A percentile compares a stretch with the other conserved stretches of the same genome.
phyloP scores from a whole-genome alignment of 345 rosid species.

The Carallia brachiata region DNA sequence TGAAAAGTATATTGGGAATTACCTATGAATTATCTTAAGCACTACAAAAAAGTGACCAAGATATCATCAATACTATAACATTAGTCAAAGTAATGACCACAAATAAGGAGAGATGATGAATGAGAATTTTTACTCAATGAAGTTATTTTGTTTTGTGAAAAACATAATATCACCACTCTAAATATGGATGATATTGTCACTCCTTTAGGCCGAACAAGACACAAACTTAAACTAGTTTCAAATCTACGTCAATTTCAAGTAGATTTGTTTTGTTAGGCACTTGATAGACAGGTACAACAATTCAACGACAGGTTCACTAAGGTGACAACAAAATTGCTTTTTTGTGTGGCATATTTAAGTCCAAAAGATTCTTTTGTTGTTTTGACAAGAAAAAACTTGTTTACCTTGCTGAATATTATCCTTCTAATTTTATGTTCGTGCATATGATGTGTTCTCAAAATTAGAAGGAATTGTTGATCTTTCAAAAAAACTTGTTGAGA shows the following conservation, averaged over 20 bases:
- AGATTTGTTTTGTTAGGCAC: background rate
- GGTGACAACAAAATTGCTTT: too few relatives aligned
- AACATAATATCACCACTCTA: too few relatives aligned
- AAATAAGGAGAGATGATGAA: constrained; percentile 2
- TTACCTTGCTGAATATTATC: too few relatives aligned
- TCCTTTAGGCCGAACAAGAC: background rate
- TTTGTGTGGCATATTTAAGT: too few relatives aligned
- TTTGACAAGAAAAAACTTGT: too few relatives aligned
- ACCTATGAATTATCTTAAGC: constrained; percentile 11
- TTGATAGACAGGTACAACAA: constrained; percentile 1
- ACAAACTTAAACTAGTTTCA: background rate
- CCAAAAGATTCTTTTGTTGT: too few relatives aligned
- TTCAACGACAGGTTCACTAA: background rate
- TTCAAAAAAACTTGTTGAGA: too few relatives aligned
- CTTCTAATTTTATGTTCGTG: too few relatives aligned
- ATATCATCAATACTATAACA: constrained; percentile 4
- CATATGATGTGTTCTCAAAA: too few relatives aligned
- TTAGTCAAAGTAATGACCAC: background rate
- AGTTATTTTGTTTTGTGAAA: too few relatives aligned
- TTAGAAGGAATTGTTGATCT: too few relatives aligned
- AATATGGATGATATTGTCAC: background rate
- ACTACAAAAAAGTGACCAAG: constrained; percentile 14
- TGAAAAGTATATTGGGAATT: background rate
- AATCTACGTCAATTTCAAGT: constrained; percentile 2
- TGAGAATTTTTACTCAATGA: background rate